Conservation (phyloP, 495 filamentous ascomycete species). For the Parathielavia appendiculata region DNA sequence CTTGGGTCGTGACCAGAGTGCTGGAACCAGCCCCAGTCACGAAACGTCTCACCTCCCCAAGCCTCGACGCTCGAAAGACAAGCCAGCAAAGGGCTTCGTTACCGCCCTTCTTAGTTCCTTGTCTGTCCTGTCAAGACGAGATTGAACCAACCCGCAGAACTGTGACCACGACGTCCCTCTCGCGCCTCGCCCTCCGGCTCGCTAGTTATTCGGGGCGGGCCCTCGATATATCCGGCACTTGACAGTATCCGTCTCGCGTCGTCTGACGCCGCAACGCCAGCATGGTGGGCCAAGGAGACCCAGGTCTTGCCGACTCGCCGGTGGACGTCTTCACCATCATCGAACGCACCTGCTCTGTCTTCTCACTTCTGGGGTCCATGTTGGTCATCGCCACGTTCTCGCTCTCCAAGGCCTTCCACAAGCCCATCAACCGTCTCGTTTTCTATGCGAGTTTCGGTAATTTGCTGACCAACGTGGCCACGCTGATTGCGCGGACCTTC, state of each 20-base stretch:
- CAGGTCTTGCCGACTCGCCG: neutral
- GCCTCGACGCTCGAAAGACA: neutral
- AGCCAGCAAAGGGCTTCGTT: neutral
- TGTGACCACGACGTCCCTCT: neutral
- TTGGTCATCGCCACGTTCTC: constrained; percentile 72
- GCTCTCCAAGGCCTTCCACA: constrained; percentile 55
- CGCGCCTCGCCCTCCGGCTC: neutral
- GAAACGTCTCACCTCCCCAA: neutral
- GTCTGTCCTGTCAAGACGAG: neutral
- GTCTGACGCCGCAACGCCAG: constrained; percentile 6
- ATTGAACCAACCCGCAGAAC: neutral
- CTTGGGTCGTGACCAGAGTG: constrained; percentile 4
- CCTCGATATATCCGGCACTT: neutral
- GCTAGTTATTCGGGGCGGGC: neutral
- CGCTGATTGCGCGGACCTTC: constrained; percentile 61
- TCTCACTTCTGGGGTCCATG: constrained; percentile 66
- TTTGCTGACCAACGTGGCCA: constrained; percentile 72
- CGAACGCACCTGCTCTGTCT: constrained; percentile 60
- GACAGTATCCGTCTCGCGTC: neutral
- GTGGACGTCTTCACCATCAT: constrained; percentile 51
- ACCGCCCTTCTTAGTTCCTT: neutral
- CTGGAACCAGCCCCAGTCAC: neutral
- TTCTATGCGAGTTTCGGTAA: constrained; percentile 86
- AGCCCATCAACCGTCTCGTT: constrained; percentile 77
- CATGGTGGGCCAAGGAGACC: neutral